These are phyloP conservation scores for Carex scoparia DNA, from an alignment of 176 grass and related monocot species.

Conservation along the genomic window DNA sequence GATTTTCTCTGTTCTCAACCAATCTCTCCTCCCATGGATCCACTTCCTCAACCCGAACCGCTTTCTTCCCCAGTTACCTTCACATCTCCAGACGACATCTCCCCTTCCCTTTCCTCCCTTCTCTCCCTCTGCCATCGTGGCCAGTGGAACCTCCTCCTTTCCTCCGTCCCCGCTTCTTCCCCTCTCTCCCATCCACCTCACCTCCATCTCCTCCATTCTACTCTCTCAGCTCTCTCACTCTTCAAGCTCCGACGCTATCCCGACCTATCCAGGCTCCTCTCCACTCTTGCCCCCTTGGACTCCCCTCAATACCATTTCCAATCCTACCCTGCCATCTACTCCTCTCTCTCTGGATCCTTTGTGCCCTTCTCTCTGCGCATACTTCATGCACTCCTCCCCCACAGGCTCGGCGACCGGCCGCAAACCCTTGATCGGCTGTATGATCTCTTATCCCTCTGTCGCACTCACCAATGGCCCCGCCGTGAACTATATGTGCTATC, in stretches of 20 bases:
- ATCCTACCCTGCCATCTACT: conserved; percentile 33
- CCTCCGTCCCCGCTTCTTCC: conserved; percentile 45
- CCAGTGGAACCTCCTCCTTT: conserved; percentile 69
- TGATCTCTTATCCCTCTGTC: conserved; percentile 69
- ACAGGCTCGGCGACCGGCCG: conserved; percentile 59
- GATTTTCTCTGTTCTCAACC: background rate
- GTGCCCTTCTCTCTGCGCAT: conserved; percentile 73
- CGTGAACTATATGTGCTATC: conserved; percentile 46
- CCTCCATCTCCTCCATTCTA: conserved; percentile 58
- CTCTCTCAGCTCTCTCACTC: conserved; percentile 72
- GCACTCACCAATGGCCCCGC: conserved; percentile 47
- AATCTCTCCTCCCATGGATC: background rate
- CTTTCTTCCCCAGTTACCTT: conserved; percentile 17
- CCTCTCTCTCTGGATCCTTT: conserved; percentile 29
- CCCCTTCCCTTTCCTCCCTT: conserved; percentile 46
- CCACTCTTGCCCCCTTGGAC: conserved; percentile 54
- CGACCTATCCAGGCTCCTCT: conserved; percentile 56
- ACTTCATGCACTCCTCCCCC: conserved; percentile 67
- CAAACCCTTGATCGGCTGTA: conserved; percentile 84
- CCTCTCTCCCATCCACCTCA: conserved; percentile 54
- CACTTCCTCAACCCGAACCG: background rate
- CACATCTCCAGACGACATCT: conserved; percentile 22
- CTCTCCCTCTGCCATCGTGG: conserved; percentile 72
- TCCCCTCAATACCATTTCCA: conserved; percentile 47
- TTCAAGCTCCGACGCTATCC: conserved; percentile 78